phyloP scores from a whole-genome alignment of 139 green algal species.

The Gonium pectorale region DNA sequence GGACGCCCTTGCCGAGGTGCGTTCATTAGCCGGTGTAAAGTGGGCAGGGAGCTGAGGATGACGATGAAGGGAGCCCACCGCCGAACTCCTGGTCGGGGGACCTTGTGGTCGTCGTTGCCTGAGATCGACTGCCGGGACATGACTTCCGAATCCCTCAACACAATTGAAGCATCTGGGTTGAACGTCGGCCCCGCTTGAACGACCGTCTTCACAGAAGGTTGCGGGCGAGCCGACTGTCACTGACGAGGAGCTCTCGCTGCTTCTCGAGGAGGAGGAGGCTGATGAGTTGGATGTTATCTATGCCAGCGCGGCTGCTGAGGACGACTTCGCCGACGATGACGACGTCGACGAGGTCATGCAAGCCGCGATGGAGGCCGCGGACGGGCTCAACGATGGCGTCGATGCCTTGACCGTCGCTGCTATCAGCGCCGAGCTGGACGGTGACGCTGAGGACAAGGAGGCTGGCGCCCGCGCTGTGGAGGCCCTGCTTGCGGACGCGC shows the following conservation, averaged over 20 bases:
- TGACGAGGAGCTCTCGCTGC: conserved; percentile 21
- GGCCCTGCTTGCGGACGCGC: neutral
- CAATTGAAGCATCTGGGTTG: neutral
- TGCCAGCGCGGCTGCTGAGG: neutral
- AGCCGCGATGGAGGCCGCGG: conserved; percentile 20
- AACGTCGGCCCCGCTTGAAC: neutral
- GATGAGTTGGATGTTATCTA: neutral
- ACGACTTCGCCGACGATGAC: conserved; percentile 19
- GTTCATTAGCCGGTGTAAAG: too few species aligned
- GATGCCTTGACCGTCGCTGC: neutral
- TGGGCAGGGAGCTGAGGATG: too few species aligned
- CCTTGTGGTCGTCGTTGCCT: too few species aligned
- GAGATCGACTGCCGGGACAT: too few species aligned
- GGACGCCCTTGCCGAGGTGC: too few species aligned
- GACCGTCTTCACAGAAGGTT: neutral
- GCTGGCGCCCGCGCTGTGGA: neutral
- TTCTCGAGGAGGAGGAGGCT: conserved; percentile 16
- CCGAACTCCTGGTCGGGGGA: too few species aligned
- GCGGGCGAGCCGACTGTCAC: neutral
- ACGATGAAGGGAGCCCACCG: too few species aligned
- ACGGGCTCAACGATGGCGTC: neutral
- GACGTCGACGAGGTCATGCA: conserved; percentile 2
- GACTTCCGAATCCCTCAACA: too few species aligned
- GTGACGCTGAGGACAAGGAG: conserved; percentile 32
- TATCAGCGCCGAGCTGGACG: conserved; percentile 14